Evolutionary conservation across 2,329 filamentous ascomycete genomes (phyloP).

Genomic region (Bipolaris bicolor): DNA sequence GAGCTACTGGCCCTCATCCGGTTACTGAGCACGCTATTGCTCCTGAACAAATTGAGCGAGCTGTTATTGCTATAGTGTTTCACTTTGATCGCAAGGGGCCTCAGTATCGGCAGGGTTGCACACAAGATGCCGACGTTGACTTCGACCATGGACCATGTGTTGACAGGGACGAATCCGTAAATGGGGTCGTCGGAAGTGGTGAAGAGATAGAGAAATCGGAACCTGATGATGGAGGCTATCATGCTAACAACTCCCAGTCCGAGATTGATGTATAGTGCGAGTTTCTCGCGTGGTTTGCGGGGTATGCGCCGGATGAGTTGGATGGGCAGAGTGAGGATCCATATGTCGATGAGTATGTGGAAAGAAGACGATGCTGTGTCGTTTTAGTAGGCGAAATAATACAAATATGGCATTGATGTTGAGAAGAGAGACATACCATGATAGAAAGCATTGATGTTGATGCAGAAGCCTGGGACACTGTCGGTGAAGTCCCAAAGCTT

Average conservation of each 20-base stretch:
- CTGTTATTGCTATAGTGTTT: too few relatives aligned
- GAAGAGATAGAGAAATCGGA: conserved; percentile 49
- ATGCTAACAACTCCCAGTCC: conserved; percentile 78
- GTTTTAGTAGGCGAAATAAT: too few relatives aligned
- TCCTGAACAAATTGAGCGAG: too few relatives aligned
- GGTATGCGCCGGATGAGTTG: conserved; percentile 7
- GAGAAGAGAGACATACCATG: conserved; percentile 30
- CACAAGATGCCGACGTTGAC: conserved; percentile 88
- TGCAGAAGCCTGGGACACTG: conserved; percentile 34
- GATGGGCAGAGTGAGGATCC: background rate
- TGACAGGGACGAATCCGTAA: conserved; percentile 78
- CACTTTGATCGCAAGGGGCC: conserved; percentile 63
- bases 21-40: background rate
- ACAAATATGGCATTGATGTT: background rate
- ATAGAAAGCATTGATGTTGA: conserved; percentile 44
- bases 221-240: conserved; percentile 23
- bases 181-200: conserved; percentile 57
- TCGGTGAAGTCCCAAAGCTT: conserved; percentile 44
- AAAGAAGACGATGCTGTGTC: conserved; percentile 16
- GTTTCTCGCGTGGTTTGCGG: conserved; percentile 57
- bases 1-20: too few relatives aligned
- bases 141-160: conserved; percentile 92
- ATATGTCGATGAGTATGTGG: conserved; percentile 1
- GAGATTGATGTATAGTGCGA: conserved; percentile 74
- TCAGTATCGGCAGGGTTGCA: conserved; percentile 85